Base-by-base conservation (phyloP, 148 eudicot genomes). In the Arbutus unedo region DNA sequence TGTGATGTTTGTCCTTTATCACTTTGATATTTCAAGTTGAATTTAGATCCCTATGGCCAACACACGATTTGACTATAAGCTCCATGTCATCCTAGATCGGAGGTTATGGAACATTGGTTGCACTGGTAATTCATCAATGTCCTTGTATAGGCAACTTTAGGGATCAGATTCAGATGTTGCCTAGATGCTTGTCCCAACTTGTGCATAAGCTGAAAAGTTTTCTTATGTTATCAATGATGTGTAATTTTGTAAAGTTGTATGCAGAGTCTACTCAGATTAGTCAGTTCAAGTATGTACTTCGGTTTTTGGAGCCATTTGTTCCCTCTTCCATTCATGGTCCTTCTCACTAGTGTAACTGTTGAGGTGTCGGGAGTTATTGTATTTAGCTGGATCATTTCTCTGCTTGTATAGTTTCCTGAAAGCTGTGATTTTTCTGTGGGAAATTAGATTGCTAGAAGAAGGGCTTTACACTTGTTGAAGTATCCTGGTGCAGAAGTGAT, bases 401-500 rank as follows among this genome's bases (percentile, higher is more conserved):
- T 55, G 31, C 45, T 50, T 23, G 62, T 60, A 43, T 53, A 44
- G 53, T 43, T 43, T 3, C 25, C 38, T 81, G 47, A 54, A 53
- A 38, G 16, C 43, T 13, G 21, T 49, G 23, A 57, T 23, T 11
- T 66, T 67, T 43, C 44, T 82, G 64, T 44, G 57, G 31, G 47
- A 19, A 10, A 77, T 86, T 85, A 96, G 98, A 87, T 96, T 79
- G 97, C 90, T 62, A 90, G 97, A 86, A 92, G 94, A 84, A 94
- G 90, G 54, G 18, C 71, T 76, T 90, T 87, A 74, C 97, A 95
- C 81, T 53, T 79, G 1, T 86, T 86, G 84, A 93, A 88, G 85
- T 83, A 92, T 81, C 98, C 98, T n/a, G 81, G 90, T 88, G 98
- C 91, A 80, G 87, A 92, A 76, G 83, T 93, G 45, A 92, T 95